Evolutionary conservation across 1,139 yeast species (phyloP).

Genomic region (Yamadazyma membranifaciens): DNA sequence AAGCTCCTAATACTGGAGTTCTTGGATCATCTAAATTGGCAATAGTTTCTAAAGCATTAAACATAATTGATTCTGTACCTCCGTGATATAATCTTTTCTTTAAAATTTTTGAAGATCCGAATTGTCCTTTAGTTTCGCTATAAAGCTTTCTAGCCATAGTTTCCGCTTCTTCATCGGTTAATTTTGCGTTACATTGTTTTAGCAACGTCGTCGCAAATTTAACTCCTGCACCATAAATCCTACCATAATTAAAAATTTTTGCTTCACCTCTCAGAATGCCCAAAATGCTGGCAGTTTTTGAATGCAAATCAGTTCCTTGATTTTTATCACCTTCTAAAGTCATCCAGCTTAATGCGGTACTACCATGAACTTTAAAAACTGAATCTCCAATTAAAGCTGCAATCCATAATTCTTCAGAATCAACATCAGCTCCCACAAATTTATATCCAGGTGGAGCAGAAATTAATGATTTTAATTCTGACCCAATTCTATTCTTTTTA

Average conservation of each 20-base stretch:
- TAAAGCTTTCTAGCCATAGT: slow-evolving; percentile 68
- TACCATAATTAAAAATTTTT: slow-evolving; percentile 91
- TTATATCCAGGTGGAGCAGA: slow-evolving; percentile 87
- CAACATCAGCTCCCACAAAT: slow-evolving; percentile 98
- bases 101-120: slow-evolving; percentile 23
- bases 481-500: slow-evolving; percentile 79
- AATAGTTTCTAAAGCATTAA: slow-evolving; percentile 82
- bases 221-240: slow-evolving; percentile 97
- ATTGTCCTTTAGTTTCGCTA: slow-evolving; percentile 77
- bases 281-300: slow-evolving; percentile 86
- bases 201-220: slow-evolving; percentile 81
- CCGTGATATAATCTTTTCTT: slow-evolving; percentile 65
- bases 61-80: slow-evolving; percentile 91
- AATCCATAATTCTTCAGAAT: slow-evolving; percentile 97
- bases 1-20: slow-evolving; percentile 92
- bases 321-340: slow-evolving; percentile 92
- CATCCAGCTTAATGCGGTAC: slow-evolving; percentile 99
- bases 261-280: slow-evolving; percentile 93
- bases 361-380: slow-evolving; percentile 84
- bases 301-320: slow-evolving; percentile 91
- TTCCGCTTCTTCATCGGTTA: slow-evolving; percentile 71
- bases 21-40: slow-evolving; percentile 82
- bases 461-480: slow-evolving; percentile 86
- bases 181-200: slow-evolving; percentile 73
- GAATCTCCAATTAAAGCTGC: slow-evolving; percentile 95